Evolutionary conservation across 1,284 basidiomycete genomes (phyloP).

Genomic region (Phlebopus sp.): DNA sequence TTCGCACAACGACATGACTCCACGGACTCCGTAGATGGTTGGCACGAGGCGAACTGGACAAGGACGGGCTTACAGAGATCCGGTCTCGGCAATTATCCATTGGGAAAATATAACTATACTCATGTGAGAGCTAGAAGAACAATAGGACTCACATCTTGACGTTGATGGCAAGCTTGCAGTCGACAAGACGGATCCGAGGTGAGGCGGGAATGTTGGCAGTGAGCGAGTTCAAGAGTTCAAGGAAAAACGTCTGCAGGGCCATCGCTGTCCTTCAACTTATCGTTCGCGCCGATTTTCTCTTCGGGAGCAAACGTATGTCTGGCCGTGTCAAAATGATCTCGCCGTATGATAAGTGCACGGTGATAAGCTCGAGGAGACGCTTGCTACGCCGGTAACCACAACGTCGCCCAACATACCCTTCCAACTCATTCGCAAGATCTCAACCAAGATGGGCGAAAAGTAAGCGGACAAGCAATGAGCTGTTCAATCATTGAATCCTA

Average conservation of each 20-base stretch:
- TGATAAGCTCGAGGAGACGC: constrained; percentile 1
- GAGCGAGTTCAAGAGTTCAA: too few relatives aligned
- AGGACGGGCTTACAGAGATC: constrained; percentile 12
- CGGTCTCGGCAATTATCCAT: constrained; percentile 15
- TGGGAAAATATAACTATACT: constrained; percentile 16
- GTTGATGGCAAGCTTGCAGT: too few relatives aligned
- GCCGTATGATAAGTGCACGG: constrained; percentile 1
- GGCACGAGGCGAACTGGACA: neutral
- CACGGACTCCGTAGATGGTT: constrained; percentile 5
- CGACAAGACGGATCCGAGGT: constrained; percentile 1
- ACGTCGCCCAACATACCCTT: constrained; percentile 2
- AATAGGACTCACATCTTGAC: too few relatives aligned
- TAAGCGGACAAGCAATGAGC: constrained; percentile 14
- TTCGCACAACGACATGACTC: constrained; percentile 10
- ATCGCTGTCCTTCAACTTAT: neutral
- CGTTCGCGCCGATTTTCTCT: neutral
- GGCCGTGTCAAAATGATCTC: constrained; percentile 1
- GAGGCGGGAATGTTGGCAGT: too few relatives aligned
- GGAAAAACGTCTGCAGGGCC: too few relatives aligned
- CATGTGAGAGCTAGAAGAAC: constrained; percentile 16
- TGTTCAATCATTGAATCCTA: neutral
- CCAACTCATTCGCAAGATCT: constrained; percentile 7
- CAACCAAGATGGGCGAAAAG: constrained; percentile 30
- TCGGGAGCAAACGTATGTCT: constrained; percentile 11
- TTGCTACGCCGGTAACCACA: neutral